These are phyloP conservation scores for Amphibolis antarctica DNA, from an alignment of 106 monocot species.

Conservation along the genomic window DNA sequence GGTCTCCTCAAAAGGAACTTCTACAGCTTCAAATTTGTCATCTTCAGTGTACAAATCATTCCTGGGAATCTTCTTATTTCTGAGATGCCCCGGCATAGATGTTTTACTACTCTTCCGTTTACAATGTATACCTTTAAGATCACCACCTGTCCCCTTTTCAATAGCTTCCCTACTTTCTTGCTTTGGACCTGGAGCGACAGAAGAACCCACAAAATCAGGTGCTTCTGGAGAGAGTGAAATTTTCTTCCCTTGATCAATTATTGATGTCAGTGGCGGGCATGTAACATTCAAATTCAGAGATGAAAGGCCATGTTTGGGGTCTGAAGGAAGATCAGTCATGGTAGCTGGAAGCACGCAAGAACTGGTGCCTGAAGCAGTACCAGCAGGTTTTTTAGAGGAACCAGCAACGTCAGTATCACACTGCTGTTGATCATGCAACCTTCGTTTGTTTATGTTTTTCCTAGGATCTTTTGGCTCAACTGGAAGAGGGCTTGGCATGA, in stretches of 20 bases:
- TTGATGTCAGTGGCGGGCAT: conserved; percentile 22
- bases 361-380: conserved; percentile 4
- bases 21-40: conserved; percentile 10
- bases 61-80: conserved; percentile 10
- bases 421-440: conserved; percentile 15
- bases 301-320: conserved; percentile 4
- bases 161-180: conserved; percentile 9
- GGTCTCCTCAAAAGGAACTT: conserved; percentile 26
- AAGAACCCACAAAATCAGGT: conserved; percentile 12
- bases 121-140: conserved; percentile 14
- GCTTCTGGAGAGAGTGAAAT: conserved; percentile 16
- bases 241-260: conserved; percentile 3
- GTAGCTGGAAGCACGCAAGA: conserved; percentile 1
- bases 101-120: conserved; percentile 11
- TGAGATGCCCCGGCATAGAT: conserved; percentile 15
- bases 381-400: conserved; percentile 8
- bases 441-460: conserved; percentile 42
- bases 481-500: conserved; percentile 42
- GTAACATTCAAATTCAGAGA: conserved; percentile 43
- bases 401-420: background rate
- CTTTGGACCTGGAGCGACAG: conserved; percentile 8
- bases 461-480: conserved; percentile 65
- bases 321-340: background rate
- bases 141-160: conserved; percentile 5
- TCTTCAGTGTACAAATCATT: conserved; percentile 4